Evolutionary conservation across 1,284 basidiomycete species (phyloP).

Genomic region (Prillingera fragicola): DNA sequence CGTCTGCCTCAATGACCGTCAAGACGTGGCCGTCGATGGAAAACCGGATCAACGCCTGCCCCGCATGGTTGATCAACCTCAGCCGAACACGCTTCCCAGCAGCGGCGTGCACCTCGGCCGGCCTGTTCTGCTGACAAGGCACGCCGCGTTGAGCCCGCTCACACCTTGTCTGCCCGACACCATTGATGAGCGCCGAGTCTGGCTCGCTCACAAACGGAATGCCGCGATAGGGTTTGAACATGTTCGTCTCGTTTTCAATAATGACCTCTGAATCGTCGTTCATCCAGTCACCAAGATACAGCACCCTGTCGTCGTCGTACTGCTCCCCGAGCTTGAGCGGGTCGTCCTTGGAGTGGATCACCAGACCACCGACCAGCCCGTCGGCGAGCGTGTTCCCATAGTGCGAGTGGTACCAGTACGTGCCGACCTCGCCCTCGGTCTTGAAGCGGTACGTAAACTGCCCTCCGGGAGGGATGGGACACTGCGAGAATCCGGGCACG

Average conservation of each 20-base stretch:
- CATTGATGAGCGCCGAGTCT: constrained; percentile 28
- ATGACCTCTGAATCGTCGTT: constrained; percentile 25
- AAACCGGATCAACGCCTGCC: constrained; percentile 16
- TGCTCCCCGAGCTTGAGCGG: constrained; percentile 21
- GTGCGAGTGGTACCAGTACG: constrained; percentile 38
- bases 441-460: constrained; percentile 52
- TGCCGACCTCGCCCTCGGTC: constrained; percentile 26
- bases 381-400: constrained; percentile 31
- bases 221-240: constrained; percentile 2
- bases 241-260: constrained; percentile 6
- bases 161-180: constrained; percentile 15
- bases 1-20: constrained; percentile 32
- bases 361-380: constrained; percentile 27
- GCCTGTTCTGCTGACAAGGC: background rate
- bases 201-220: constrained; percentile 7
- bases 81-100: constrained; percentile 15
- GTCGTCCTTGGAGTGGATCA: constrained; percentile 30
- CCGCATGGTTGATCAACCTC: constrained; percentile 20
- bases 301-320: constrained; percentile 28
- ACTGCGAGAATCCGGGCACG: constrained; percentile 40
- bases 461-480: constrained; percentile 53
- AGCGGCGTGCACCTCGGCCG: constrained; percentile 1
- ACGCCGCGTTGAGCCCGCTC: background rate
- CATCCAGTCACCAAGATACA: constrained; percentile 27
- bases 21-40: constrained; percentile 34